phyloP scores from a whole-genome alignment of 495 filamentous ascomycete species.

The Penicillium alfredii region DNA sequence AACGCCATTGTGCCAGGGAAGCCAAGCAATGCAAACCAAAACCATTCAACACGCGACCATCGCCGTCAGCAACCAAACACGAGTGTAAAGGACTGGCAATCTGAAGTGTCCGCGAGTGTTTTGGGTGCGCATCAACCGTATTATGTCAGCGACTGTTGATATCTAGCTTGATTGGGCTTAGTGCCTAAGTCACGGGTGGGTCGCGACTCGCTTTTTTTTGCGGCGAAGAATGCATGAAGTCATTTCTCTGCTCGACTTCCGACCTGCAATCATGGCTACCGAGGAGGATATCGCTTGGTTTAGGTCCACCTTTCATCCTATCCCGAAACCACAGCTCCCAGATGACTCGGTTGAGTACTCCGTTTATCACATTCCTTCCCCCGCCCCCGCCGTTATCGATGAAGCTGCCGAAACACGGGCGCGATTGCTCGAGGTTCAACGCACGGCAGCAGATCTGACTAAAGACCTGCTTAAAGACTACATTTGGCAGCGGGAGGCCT shows the following conservation, averaged over 20 bases:
- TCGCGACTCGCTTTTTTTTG: conserved; percentile 23
- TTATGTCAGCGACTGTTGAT: conserved; percentile 35
- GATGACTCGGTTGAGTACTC: conserved; percentile 88
- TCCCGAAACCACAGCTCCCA: conserved; percentile 66
- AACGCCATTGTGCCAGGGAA: conserved; percentile 34
- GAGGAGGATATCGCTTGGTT: conserved; percentile 47
- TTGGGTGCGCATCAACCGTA: conserved; percentile 24
- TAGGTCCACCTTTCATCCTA: conserved; percentile 43
- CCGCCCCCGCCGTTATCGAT: conserved; percentile 43
- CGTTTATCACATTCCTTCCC: conserved; percentile 58
- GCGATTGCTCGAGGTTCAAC: conserved; percentile 65
- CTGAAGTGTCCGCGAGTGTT: conserved; percentile 30
- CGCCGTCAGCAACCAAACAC: conserved; percentile 17
- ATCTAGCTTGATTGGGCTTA: conserved; percentile 35
- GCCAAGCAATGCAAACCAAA: conserved; percentile 9
- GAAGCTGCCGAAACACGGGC: conserved; percentile 46
- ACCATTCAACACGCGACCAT: conserved; percentile 31
- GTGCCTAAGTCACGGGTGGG: conserved; percentile 18
- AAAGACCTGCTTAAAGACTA: conserved; percentile 68
- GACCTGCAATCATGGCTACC: conserved; percentile 31
- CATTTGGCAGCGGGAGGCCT: conserved; percentile 89
- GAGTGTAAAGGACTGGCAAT: conserved; percentile 2
- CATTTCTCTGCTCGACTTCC: conserved; percentile 20
- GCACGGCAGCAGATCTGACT: conserved; percentile 54
- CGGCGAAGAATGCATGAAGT: conserved; percentile 32